phyloP scores from a whole-genome alignment of 257 asterid genomes.

The Avicennia marina region DNA sequence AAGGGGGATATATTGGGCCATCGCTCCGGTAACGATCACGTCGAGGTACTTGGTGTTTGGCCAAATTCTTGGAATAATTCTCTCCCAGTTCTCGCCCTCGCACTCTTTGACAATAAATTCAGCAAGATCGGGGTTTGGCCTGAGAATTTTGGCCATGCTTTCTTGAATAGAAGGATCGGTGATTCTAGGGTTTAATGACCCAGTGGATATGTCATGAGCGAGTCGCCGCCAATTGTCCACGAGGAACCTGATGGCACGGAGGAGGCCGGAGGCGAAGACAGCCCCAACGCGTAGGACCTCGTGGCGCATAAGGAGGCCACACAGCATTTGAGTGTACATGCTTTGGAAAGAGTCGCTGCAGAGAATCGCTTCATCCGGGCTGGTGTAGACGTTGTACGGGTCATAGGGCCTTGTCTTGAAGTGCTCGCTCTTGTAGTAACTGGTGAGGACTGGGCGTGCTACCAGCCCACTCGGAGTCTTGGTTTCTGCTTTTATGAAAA shows the following conservation, averaged over 20 bases:
- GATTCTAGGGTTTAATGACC: constrained; percentile 23
- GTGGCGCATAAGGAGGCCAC: constrained; percentile 34
- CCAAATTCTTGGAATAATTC: constrained; percentile 25
- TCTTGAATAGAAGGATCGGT: constrained; percentile 23
- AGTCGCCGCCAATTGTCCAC: constrained; percentile 30
- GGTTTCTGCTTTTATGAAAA: constrained; percentile 33
- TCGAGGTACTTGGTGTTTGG: constrained; percentile 30
- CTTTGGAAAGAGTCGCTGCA: constrained; percentile 40
- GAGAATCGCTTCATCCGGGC: constrained; percentile 44
- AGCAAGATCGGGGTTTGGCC: constrained; percentile 26
- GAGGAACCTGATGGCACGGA: constrained; percentile 37
- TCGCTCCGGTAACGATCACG: constrained; percentile 32
- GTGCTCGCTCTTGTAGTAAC: constrained; percentile 25
- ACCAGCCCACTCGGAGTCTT: constrained; percentile 35
- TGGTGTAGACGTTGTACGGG: constrained; percentile 34
- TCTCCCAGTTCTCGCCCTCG: constrained; percentile 22
- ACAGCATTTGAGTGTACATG: constrained; percentile 44
- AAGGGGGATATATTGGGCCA: constrained; percentile 35
- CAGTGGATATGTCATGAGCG: constrained; percentile 27
- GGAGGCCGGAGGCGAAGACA: constrained; percentile 42
- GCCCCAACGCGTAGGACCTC: constrained; percentile 41
- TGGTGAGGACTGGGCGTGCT: constrained; percentile 40
- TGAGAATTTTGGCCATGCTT: constrained; percentile 25
- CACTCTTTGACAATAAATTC: constrained; percentile 21
- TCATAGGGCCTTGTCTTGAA: constrained; percentile 28